Conservation (phyloP, 2,329 filamentous ascomycete species). For the Phaeosphaeria sp. region DNA sequence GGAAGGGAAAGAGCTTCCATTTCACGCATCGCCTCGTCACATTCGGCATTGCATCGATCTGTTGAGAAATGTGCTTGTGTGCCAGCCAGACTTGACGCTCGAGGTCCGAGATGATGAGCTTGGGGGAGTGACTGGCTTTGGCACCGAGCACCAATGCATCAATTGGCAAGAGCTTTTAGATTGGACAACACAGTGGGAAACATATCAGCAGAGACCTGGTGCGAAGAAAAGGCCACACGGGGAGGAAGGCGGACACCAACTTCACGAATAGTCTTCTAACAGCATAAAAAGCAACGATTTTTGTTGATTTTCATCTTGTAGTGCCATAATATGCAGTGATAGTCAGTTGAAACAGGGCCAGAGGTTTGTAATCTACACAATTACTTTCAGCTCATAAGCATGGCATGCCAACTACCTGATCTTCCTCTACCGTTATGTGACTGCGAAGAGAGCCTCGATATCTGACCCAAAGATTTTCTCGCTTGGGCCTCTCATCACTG, state of each 20-base stretch:
- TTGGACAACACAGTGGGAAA: slow-evolving; percentile 14
- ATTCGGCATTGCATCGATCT: slow-evolving; percentile 20
- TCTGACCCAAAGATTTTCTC: background rate
- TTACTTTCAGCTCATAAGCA: background rate
- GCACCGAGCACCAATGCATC: slow-evolving; percentile 15
- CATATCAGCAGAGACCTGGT: background rate
- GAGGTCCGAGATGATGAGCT: slow-evolving; percentile 13
- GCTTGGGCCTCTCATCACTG: slow-evolving; percentile 1
- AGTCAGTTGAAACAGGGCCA: too few relatives aligned
- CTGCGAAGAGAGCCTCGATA: background rate
- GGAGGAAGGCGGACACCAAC: background rate
- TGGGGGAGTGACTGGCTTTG: slow-evolving; percentile 18
- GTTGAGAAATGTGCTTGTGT: slow-evolving; percentile 18
- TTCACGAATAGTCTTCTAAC: background rate
- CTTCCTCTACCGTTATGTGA: background rate
- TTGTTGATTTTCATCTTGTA: too few relatives aligned
- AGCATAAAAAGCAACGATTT: too few relatives aligned
- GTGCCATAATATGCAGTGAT: too few relatives aligned
- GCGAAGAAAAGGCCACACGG: too few relatives aligned
- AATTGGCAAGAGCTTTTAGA: slow-evolving; percentile 16
- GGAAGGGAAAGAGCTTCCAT: slow-evolving; percentile 5
- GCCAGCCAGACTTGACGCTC: slow-evolving; percentile 18
- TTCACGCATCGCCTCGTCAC: slow-evolving; percentile 9
- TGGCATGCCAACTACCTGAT: background rate
- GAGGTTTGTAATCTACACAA: background rate